Conservation (phyloP, 805 yeast genomes). For the Wickerhamomyces bisporus region DNA sequence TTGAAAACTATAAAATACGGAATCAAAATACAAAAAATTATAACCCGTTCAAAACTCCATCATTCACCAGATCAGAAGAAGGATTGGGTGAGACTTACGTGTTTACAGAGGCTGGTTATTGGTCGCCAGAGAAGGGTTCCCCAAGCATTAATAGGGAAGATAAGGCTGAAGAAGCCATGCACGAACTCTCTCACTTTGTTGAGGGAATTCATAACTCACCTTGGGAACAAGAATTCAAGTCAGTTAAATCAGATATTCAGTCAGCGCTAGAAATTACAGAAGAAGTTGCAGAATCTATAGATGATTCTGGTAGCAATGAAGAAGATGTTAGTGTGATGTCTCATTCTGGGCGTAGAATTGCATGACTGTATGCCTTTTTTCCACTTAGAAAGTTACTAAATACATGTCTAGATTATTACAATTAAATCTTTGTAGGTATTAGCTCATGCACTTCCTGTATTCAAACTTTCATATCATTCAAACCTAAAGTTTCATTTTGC, state of each 20-base stretch:
- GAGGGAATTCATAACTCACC: background rate
- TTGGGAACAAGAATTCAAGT: background rate
- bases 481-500: constrained; percentile 90
- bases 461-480: constrained; percentile 40
- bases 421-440: too few species aligned
- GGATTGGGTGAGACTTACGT: background rate
- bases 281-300: background rate
- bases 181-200: background rate
- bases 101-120: constrained; percentile 1
- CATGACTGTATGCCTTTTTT: too few species aligned
- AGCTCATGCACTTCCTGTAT: too few species aligned
- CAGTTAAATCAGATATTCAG: background rate
- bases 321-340: background rate
- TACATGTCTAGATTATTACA: too few species aligned
- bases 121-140: background rate
- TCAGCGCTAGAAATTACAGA: background rate
- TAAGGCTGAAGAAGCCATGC: background rate
- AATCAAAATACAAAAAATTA: background rate
- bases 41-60: background rate
- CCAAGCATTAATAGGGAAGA: background rate
- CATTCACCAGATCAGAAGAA: background rate
- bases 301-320: background rate
- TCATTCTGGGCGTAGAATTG: too few species aligned
- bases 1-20: background rate
- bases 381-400: too few species aligned